phyloP scores from a whole-genome alignment of 2,329 filamentous ascomycete species.

The Botrytis tulipae region DNA sequence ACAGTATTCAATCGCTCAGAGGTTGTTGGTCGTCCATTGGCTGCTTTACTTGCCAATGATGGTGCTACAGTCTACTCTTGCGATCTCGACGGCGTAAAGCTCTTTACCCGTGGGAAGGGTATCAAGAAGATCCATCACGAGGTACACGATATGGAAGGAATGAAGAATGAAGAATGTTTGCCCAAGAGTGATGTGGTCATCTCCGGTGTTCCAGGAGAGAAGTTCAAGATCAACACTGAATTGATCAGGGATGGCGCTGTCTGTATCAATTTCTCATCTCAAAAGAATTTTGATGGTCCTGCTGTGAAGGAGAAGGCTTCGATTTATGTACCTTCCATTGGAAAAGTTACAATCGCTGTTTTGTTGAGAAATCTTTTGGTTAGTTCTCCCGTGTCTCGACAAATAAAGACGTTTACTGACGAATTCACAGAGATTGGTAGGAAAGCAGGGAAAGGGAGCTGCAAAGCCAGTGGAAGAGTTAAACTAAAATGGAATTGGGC shows the following conservation, averaged over 20 bases:
- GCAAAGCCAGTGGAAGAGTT: neutral
- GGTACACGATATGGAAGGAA: constrained; percentile 72
- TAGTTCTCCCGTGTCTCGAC: neutral
- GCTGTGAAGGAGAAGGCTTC: constrained; percentile 93
- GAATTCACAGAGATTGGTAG: constrained; percentile 11
- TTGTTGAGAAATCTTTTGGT: constrained; percentile 79
- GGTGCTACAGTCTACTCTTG: constrained; percentile 94
- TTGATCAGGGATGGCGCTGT: constrained; percentile 85
- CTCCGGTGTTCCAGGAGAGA: constrained; percentile 82
- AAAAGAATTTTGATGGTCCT: constrained; percentile 83
- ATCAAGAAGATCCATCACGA: constrained; percentile 84
- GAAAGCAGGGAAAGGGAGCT: constrained; percentile 9
- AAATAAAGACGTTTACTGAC: neutral
- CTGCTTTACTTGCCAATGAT: constrained; percentile 91
- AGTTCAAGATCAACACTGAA: constrained; percentile 84
- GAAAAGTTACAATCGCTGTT: constrained; percentile 95
- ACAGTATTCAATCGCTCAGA: constrained; percentile 96
- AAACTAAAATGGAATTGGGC: neutral
- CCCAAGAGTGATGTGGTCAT: constrained; percentile 93
- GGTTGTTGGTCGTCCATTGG: constrained; percentile 89
- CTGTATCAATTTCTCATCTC: constrained; percentile 98
- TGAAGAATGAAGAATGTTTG: constrained; percentile 76
- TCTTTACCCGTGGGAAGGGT: constrained; percentile 87
- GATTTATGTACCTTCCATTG: constrained; percentile 95
- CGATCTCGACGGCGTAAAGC: constrained; percentile 85